These are phyloP conservation scores for Ogataea pilisensis DNA, from an alignment of 805 yeast species.

Conservation along the genomic window DNA sequence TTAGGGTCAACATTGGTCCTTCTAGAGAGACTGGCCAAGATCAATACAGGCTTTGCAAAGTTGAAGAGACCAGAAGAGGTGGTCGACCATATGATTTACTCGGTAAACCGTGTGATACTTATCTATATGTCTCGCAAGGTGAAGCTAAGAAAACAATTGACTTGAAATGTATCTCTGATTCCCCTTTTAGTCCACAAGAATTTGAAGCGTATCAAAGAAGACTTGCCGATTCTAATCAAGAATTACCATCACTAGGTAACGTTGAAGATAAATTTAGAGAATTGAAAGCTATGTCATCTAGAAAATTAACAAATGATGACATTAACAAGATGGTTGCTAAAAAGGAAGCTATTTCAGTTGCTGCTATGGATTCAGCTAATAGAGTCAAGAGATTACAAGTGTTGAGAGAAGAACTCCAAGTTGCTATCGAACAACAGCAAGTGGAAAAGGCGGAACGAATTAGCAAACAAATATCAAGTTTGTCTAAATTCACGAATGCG, in stretches of 20 bases:
- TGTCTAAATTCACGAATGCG: conserved; percentile 33
- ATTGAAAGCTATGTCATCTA: conserved; percentile 57
- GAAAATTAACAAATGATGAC: conserved; percentile 65
- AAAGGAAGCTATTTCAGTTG: conserved; percentile 56
- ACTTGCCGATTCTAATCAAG: conserved; percentile 51
- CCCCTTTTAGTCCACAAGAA: conserved; percentile 65
- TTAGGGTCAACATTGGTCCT: conserved; percentile 76
- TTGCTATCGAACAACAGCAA: conserved; percentile 61
- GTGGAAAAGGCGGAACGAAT: conserved; percentile 40
- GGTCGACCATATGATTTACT: conserved; percentile 40
- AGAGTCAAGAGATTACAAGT: conserved; percentile 73
- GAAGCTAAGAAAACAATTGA: conserved; percentile 68
- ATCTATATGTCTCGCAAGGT: conserved; percentile 79
- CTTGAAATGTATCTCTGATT: conserved; percentile 76
- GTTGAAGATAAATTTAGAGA: conserved; percentile 62
- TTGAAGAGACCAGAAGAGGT: conserved; percentile 50
- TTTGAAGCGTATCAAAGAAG: conserved; percentile 64
- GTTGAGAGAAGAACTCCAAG: conserved; percentile 67
- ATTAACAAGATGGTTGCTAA: conserved; percentile 74
- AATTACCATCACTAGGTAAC: conserved; percentile 59
- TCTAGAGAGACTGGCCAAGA: conserved; percentile 58
- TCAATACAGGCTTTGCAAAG: conserved; percentile 78
- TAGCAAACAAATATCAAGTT: conserved; percentile 40
- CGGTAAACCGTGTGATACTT: conserved; percentile 43
- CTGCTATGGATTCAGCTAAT: conserved; percentile 58